Base-by-base conservation (phyloP, 306 rosid genomes). In the Lotus japonicus region DNA sequence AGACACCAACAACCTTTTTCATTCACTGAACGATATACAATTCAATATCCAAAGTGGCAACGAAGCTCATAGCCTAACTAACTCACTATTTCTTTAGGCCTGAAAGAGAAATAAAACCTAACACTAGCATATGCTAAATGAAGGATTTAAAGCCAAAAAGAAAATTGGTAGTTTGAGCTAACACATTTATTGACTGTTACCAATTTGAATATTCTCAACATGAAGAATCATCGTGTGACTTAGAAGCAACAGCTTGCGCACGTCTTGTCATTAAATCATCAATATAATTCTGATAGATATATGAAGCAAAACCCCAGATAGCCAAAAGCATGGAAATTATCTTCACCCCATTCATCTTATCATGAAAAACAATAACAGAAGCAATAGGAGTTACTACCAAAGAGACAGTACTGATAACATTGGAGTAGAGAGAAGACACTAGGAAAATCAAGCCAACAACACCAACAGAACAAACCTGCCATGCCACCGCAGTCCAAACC, bases 161-260 rank as follows among this genome's bases (percentile, higher is more conserved):
- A 41, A 62, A 26, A 15, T 53, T n/a, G n/a, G 33, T 13, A 54
- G 5, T 52, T 31, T 1, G 26, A 33, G 10, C 41, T 46, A 75
- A 55, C 38, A 6, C 14, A 67, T 48, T 15, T 16, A 17, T 36
- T 17, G 19, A 5, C 66, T 57, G 62, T 36, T 35, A 15, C 64
- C 21, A 55, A 42, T 63, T 36, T 72, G 38, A 73, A 8, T 17
- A 61, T 21, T 65, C 35, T 82, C 75, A 78, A 50, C 80, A 78
- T 28, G 58, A 36, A 43, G 82, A 62, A 51, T 65, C 85, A 36
- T 66, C 49, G 0, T 3, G 64, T 41, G 85, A 13, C 61, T 62
- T 87, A 9, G 33, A 44, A 31, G n/a, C 66, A 58, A 38, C 45
- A 57, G 35, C 58, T 48, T 11, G 72, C 38, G 62, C 60, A 21